Evolutionary conservation across 441 rosid species (phyloP).

Genomic region (Erodium texanum): DNA sequence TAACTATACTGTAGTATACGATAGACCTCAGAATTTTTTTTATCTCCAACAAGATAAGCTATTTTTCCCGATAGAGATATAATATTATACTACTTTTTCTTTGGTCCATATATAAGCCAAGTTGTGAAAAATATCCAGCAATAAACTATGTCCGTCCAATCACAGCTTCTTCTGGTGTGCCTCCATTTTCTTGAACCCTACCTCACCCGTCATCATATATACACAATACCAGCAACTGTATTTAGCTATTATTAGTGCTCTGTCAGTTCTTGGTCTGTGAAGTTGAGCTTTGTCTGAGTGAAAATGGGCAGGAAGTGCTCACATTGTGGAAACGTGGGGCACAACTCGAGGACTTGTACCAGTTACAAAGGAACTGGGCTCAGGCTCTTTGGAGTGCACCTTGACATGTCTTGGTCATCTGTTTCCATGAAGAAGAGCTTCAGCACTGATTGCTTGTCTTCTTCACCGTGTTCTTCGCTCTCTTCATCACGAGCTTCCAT

Average conservation of each 20-base stretch:
- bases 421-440: constrained; percentile 51
- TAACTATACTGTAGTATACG: constrained; percentile 5
- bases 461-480: constrained; percentile 31
- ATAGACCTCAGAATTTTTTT: not conserved
- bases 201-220: constrained; percentile 29
- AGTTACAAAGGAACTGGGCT: constrained; percentile 31
- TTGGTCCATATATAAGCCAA: constrained; percentile 22
- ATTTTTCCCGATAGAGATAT: not conserved
- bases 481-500: constrained; percentile 31
- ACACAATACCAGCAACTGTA: constrained; percentile 28
- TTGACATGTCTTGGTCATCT: constrained; percentile 36
- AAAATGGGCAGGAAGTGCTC: constrained; percentile 88
- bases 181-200: constrained; percentile 47
- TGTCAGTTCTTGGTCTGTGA: constrained; percentile 11
- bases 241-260: constrained; percentile 11
- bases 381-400: constrained; percentile 72
- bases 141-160: constrained; percentile 57
- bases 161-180: constrained; percentile 42
- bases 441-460: constrained; percentile 63
- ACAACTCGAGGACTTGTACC: constrained; percentile 77
- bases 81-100: constrained; percentile 5
- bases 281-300: constrained; percentile 21
- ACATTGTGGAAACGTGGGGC: constrained; percentile 75
- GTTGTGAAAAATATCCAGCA: constrained; percentile 32
- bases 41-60: constrained; percentile 1